Percentiles rank a stretch among this genome's conserved stretches.
Evolutionary conservation across 768 basidiomycete genomes (phyloP).

Genomic region (Suillus variegatus): DNA sequence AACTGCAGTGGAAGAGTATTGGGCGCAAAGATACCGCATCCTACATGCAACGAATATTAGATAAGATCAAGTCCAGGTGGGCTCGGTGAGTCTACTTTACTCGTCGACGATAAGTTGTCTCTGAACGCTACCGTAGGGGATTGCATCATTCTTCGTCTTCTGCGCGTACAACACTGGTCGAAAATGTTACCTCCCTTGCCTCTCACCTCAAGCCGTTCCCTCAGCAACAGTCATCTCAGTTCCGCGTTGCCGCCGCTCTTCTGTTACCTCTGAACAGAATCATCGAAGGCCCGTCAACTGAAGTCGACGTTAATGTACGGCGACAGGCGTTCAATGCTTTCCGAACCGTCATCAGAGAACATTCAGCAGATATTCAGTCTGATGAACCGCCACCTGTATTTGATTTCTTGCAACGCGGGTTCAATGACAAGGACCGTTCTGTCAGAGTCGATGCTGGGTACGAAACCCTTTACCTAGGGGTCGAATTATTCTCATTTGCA

Average conservation of each 20-base stretch:
- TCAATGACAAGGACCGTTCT: constrained; percentile 55
- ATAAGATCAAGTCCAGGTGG: background rate
- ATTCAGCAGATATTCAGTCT: constrained; percentile 30
- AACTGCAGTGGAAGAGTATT: background rate
- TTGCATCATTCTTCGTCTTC: constrained; percentile 32
- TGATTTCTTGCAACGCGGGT: constrained; percentile 47
- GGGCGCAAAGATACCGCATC: background rate
- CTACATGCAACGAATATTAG: background rate
- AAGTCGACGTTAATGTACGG: constrained; percentile 50
- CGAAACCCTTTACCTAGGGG: background rate
- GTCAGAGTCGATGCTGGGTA: constrained; percentile 73
- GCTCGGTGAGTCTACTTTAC: constrained; percentile 2
- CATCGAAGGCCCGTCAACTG: constrained; percentile 47
- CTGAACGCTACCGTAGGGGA: constrained; percentile 31
- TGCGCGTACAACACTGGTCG: constrained; percentile 36
- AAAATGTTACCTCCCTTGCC: constrained; percentile 17
- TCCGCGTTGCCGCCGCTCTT: constrained; percentile 35
- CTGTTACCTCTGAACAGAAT: constrained; percentile 1
- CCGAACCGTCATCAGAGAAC: constrained; percentile 43
- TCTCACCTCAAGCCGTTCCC: constrained; percentile 28
- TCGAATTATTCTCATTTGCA: constrained; percentile 14
- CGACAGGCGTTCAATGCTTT: constrained; percentile 45
- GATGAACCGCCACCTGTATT: constrained; percentile 33
- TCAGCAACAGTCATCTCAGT: constrained; percentile 26
- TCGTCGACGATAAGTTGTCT: background rate